phyloP scores from a whole-genome alignment of 2,329 filamentous ascomycete genomes.

The Sordariomycetes sp. region DNA sequence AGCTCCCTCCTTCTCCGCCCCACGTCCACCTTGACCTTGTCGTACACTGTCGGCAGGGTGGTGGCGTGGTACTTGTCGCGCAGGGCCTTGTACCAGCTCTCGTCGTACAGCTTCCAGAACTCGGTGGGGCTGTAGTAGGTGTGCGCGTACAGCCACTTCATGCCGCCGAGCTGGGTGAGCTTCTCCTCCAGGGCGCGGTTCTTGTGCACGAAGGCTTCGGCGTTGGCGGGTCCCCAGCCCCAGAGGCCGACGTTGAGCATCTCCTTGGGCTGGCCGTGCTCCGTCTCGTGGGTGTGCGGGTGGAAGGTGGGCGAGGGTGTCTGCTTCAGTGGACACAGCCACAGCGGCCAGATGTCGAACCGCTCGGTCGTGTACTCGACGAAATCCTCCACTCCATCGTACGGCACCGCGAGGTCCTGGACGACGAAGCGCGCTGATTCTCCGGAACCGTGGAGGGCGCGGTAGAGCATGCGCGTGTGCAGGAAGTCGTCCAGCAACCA shows the following conservation, averaged over 20 bases:
- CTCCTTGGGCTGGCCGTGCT: conserved; percentile 11
- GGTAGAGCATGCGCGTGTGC: conserved; percentile 67
- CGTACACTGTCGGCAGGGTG: conserved; percentile 57
- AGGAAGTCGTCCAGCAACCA: conserved; percentile 65
- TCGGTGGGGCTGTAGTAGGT: conserved; percentile 70
- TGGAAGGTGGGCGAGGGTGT: conserved; percentile 44
- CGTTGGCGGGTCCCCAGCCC: conserved; percentile 59
- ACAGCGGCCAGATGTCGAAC: conserved; percentile 50
- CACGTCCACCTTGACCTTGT: conserved; percentile 56
- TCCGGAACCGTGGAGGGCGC: conserved; percentile 58
- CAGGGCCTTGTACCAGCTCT: conserved; percentile 50
- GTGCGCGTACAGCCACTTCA: conserved; percentile 84
- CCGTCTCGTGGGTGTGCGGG: conserved; percentile 33
- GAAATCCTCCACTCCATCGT: conserved; percentile 40
- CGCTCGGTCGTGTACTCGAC: conserved; percentile 42
- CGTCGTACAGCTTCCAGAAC: conserved; percentile 58
- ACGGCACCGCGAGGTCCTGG: conserved; percentile 56
- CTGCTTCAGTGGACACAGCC: conserved; percentile 47
- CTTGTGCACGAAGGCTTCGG: conserved; percentile 51
- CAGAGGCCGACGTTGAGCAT: conserved; percentile 66
- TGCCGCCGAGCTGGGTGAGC: conserved; percentile 59
- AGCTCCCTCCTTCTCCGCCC: conserved; percentile 30
- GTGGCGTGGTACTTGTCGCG: conserved; percentile 53
- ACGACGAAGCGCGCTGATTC: conserved; percentile 57
- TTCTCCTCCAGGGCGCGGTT: conserved; percentile 67